Evolutionary conservation across 2,329 filamentous ascomycete species (phyloP).

Genomic region (Fusarium sacchari): DNA sequence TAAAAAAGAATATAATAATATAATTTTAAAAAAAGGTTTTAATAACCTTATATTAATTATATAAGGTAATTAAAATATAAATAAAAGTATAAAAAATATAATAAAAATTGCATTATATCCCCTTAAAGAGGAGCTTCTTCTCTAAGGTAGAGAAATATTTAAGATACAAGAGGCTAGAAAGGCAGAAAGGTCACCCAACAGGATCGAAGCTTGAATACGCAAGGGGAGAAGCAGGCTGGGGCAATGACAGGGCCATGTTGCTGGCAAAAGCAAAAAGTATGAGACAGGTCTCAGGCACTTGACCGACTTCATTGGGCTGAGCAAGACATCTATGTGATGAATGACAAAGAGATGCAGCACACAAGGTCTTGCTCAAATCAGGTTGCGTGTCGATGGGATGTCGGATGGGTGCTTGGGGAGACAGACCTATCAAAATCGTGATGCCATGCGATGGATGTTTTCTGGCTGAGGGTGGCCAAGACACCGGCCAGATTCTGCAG

Average conservation of each 20-base stretch:
- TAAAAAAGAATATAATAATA: too few species aligned
- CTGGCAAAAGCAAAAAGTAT: constrained; percentile 22
- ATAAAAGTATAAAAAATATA: too few species aligned
- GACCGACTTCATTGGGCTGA: constrained; percentile 23
- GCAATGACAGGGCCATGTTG: background rate
- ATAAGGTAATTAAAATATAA: too few species aligned
- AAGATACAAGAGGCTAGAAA: background rate
- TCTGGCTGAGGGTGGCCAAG: background rate
- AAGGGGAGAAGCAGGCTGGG: constrained; percentile 19
- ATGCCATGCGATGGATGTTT: background rate
- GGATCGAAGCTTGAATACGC: constrained; percentile 14
- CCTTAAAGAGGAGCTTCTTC: background rate
- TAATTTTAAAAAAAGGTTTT: too few species aligned
- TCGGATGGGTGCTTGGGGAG: background rate
- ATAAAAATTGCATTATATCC: too few species aligned
- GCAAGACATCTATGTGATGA: background rate
- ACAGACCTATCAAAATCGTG: background rate
- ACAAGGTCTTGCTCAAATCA: background rate
- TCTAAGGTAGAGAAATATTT: constrained; percentile 21
- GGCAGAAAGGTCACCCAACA: background rate
- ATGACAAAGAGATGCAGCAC: background rate
- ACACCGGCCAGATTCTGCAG: constrained; percentile 2
- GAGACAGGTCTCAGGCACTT: constrained; percentile 31
- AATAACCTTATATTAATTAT: too few species aligned
- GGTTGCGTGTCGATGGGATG: background rate